Base-by-base conservation (phyloP, 163 green algal genomes). In the Volvox carteri region DNA sequence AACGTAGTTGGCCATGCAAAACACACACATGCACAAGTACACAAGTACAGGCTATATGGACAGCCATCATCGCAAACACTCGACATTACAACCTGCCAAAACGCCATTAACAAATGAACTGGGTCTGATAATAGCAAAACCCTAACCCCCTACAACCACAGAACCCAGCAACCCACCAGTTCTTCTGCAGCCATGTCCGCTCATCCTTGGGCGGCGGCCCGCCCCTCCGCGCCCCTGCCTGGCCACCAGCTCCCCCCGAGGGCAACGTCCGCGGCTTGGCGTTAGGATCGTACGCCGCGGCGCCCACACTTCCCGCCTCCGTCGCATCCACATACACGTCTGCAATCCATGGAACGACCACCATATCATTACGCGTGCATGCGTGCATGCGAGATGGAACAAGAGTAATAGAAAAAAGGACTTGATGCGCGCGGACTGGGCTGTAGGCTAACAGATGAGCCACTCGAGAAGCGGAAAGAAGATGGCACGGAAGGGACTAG, bases 141-240 rank as follows among this genome's bases (percentile, higher is more conserved):
- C 21, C 3, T 33, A 73, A 23, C 62, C 62, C n/a, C n/a, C 62
- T 16, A n/a, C 6, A 41, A 19, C 28, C 62, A 35, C 58, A n/a
- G 58, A 68, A 68, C 18, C 58, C 9, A 68, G 14, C 58, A 68
- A 68, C 78, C 12, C 41, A 75, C 79, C 79, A 86, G 62, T 86
- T 86, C 46, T 86, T 86, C 62, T 86, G 79, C 44, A 86, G 79
- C 79, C 79, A 86, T 25, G 60, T 78, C 9, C 79, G 79, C 30
- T 86, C 79, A 65, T 86, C 79, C 78, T 85, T 86, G 14, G 78
- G 79, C n/a, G 62, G 79, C 37, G 79, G 62, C 18, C 39, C 79
- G 41, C 62, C 62, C 79, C 67, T 78, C 12, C 44, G 18, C 0
- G 44, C 62, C 4, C 41, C 78, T 18, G 77, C n/a, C n/a, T 67